phyloP scores from a whole-genome alignment of 768 basidiomycete genomes.

The Kwoniella newhampshirensis region DNA sequence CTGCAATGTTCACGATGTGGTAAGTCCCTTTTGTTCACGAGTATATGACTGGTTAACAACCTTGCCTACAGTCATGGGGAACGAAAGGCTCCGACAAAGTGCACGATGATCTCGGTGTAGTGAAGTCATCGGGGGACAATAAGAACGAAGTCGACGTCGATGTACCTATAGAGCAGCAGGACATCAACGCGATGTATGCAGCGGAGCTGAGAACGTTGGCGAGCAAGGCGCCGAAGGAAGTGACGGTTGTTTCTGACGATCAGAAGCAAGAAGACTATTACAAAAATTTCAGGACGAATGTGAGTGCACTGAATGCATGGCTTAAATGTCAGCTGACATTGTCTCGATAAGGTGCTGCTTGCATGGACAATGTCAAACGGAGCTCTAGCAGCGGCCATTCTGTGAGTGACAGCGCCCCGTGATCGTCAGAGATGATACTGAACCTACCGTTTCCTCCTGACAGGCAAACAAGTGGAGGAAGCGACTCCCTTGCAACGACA shows the following conservation, averaged over 20 bases:
- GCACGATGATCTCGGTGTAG: constrained; percentile 78
- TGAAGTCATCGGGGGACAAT: constrained; percentile 61
- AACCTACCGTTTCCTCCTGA: too few species aligned
- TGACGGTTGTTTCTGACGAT: constrained; percentile 55
- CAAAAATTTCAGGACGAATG: constrained; percentile 78
- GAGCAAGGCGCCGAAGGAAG: constrained; percentile 73
- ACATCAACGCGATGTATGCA: constrained; percentile 67
- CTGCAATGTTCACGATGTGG: constrained; percentile 54
- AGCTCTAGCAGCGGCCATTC: constrained; percentile 71
- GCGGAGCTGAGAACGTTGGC: constrained; percentile 81
- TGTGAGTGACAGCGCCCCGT: constrained; percentile 58
- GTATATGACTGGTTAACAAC: constrained; percentile 3
- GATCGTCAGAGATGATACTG: too few species aligned
- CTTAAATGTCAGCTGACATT: neutral
- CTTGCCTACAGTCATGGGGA: constrained; percentile 67
- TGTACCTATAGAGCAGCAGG: constrained; percentile 81
- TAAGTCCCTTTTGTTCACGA: constrained; percentile 20
- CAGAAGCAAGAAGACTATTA: constrained; percentile 54
- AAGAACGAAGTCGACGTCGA: constrained; percentile 82
- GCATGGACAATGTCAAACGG: constrained; percentile 84
- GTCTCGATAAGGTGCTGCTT: constrained; percentile 64
- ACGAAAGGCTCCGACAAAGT: constrained; percentile 92
- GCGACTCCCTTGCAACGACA: constrained; percentile 65
- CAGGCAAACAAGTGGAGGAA: constrained; percentile 58
- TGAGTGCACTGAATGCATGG: constrained; percentile 45